A percentile compares a stretch with the other conserved stretches of the same genome.
These are phyloP conservation scores for Hypoxylon fragiforme DNA, from an alignment of 495 filamentous ascomycete species.

Conservation along the genomic window DNA sequence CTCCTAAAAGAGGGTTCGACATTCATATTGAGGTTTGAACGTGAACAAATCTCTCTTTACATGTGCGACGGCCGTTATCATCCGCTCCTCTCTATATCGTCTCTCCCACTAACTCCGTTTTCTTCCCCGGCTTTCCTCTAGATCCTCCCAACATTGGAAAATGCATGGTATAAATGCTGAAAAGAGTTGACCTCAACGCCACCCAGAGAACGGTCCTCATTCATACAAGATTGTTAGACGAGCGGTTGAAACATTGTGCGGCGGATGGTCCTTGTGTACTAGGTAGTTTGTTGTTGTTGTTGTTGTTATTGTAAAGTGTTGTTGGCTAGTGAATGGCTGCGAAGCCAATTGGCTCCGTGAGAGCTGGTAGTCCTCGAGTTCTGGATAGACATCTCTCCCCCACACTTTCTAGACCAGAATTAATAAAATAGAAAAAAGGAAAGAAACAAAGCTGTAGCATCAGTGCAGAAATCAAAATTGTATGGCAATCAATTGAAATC, in stretches of 20 bases:
- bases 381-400: too few species aligned
- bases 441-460: too few species aligned
- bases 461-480: constrained; percentile 3
- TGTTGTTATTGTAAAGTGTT: too few species aligned
- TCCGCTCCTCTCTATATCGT: constrained; percentile 16
- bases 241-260: background rate
- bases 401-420: too few species aligned
- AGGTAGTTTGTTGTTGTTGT: background rate
- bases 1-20: too few species aligned
- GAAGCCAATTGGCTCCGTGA: too few species aligned
- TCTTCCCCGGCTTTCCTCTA: background rate
- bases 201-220: background rate
- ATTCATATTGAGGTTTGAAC: background rate
- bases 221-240: constrained; percentile 4
- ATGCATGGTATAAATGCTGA: constrained; percentile 22
- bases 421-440: too few species aligned
- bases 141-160: constrained; percentile 12
- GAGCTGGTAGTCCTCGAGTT: too few species aligned
- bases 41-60: constrained; percentile 4
- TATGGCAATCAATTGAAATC: background rate
- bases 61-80: constrained; percentile 22
- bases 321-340: too few species aligned
- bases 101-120: background rate
- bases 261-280: too few species aligned
- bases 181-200: constrained; percentile 11